Base-by-base conservation (phyloP, 2,329 filamentous ascomycete species). In the Catunica adiposa region DNA sequence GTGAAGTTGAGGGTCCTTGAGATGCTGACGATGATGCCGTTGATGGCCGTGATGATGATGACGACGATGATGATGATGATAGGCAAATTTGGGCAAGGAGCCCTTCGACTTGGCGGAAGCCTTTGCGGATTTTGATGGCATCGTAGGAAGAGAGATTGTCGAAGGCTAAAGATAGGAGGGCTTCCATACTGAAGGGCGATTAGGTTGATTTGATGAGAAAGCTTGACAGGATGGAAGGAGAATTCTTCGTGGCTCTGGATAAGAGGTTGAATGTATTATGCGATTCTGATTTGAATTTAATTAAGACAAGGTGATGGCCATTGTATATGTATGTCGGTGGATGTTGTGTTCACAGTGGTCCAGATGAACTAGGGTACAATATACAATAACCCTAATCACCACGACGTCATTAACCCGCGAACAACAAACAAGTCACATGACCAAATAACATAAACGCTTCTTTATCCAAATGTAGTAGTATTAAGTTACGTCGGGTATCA, bases 131-230 rank as follows among this genome's bases (percentile, higher is more conserved):
- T 72, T 95, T 95, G 67, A 78, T 76, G 57, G 83, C 82, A 64
- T 96, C 89, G 68, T 89, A 89, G 51, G 89, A 96, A 59, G 89
- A 94, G 61, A 96, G 83, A 70, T 94, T 94, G 73, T 96, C 89
- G 70, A 97, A 97, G 59, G 90, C 89, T 67, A 94, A 82, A 47
- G 88, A 94, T 56, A 97, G 76, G 26, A 97, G 78, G 54, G 86
- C 82, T 73, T 97, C 92, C 92, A 97, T 97, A 64, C 63, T 34
- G 26, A n/a, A n/a, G 15, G 14, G 40, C 20, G 14, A n/a, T 11
- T 20, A 44, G 14, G 29, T 34, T 5, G 29, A 34, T 5, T 5
- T 34, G 29, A 34, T 34, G 11, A 34, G n/a, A n/a, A n/a, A n/a
- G n/a, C n/a, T n/a, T n/a, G n/a, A n/a, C n/a, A n/a, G n/a, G n/a